These are phyloP conservation scores for Coemansia aciculifera DNA, from an alignment of 192 early-diverging fungal genomes.

Conservation along the genomic window DNA sequence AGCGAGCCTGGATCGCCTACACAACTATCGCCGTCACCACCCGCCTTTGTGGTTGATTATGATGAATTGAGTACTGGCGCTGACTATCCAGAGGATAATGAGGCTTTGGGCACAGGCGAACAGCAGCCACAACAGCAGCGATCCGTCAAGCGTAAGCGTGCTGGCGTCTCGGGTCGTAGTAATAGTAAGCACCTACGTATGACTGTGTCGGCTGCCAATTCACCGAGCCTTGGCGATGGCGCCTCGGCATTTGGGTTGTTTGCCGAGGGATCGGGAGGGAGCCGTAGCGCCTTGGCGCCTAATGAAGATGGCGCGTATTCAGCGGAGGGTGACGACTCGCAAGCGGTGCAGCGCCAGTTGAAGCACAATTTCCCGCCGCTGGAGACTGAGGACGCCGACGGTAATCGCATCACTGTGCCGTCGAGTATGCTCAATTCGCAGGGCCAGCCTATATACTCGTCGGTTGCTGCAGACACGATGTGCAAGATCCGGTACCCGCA, in stretches of 20 bases:
- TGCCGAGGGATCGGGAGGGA: conserved; percentile 5
- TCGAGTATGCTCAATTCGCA: conserved; percentile 39
- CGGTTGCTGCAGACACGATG: conserved; percentile 33
- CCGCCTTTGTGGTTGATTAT: conserved; percentile 6
- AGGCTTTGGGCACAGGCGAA: neutral
- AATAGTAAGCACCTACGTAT: conserved; percentile 31
- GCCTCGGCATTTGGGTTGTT: conserved; percentile 11
- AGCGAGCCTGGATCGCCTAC: conserved; percentile 45
- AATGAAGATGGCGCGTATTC: neutral
- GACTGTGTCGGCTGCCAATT: conserved; percentile 40
- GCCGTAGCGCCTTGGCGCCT: neutral
- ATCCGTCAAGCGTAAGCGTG: conserved; percentile 25
- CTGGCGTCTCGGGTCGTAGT: neutral
- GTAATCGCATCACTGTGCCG: conserved; percentile 35
- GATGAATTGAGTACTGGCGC: neutral
- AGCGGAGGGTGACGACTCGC: conserved; percentile 2
- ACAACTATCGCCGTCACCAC: conserved; percentile 17
- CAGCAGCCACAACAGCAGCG: neutral
- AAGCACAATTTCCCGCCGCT: conserved; percentile 41
- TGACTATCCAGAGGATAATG: neutral
- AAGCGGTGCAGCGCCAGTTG: conserved; percentile 15
- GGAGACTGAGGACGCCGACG: conserved; percentile 36
- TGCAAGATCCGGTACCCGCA: conserved; percentile 53
- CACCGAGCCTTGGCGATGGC: conserved; percentile 28
- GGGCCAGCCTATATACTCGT: conserved; percentile 51